Base-by-base conservation (phyloP, 192 early-diverging fungal species). In the Entomortierella chlamydospora region DNA sequence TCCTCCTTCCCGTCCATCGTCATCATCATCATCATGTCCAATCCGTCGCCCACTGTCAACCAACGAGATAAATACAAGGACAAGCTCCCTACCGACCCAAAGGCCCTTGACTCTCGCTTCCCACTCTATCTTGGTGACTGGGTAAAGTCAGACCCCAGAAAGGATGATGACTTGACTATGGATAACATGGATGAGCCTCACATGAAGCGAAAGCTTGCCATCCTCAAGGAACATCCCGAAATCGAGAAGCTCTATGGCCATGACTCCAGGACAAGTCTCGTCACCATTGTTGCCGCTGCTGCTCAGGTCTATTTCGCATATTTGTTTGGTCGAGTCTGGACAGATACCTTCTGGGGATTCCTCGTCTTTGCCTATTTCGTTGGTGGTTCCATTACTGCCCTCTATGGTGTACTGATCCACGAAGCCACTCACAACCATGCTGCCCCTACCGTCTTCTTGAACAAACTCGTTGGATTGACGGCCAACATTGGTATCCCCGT, bases 111-210 rank as follows among this genome's bases (percentile, higher is more conserved):
- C 76, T 85, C 85, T 65, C 88, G 95, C 13, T 90, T 91, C 65
- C 95, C 95, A 1, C 74, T 90, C 43, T 95, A 94, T 72, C 83
- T 94, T 8, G 95, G 95, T 43, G 88, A 90, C 65, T 95, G 95
- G 95, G 85, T 89, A 66, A 90, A 91, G 52, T 95, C 95, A 9
- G 88, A 94, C 30, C 93, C 95, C 1, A 76, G 86, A 17, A 64
- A 86, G 13, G 89, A 95, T 70, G 87, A 92, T 72, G 90, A 91
- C 62, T 87, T 94, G 67, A 92, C 93, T 54, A 89, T 85, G 69
- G 95, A 96, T 83, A 88, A 94, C 83, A 85, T 92, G 83, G 97
- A 98, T 83, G 97, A 98, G 84, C 97, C 97, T 33, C 97, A 98
- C 82, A 86, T 91, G 82, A 95, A 94, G 83, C 92, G 97, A 68